These are phyloP conservation scores for Ogataea saltuana DNA, from an alignment of 805 yeast genomes.

Conservation along the genomic window DNA sequence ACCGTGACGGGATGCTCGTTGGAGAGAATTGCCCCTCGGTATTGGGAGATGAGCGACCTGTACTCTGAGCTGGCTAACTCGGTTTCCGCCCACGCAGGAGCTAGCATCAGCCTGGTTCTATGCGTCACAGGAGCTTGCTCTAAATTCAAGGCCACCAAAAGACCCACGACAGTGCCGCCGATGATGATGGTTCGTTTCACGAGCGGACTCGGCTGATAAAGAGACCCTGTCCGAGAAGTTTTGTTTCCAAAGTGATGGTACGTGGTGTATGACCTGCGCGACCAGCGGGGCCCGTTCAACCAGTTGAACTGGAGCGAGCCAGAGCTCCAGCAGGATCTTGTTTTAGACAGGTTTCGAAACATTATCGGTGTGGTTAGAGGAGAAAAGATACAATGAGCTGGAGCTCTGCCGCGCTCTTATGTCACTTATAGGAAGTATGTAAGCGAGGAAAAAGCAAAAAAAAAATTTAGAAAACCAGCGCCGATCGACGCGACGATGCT, in stretches of 20 bases:
- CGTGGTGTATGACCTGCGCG: slow-evolving; percentile 18
- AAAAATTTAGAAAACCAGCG: slow-evolving; percentile 1
- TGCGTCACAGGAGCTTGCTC: slow-evolving; percentile 83
- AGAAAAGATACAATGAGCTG: too few species aligned
- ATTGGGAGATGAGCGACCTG: slow-evolving; percentile 57
- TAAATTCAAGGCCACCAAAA: slow-evolving; percentile 52
- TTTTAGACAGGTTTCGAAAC: too few species aligned
- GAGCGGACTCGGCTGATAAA: slow-evolving; percentile 14
- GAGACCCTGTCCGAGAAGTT: slow-evolving; percentile 15
- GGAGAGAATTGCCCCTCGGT: slow-evolving; percentile 56
- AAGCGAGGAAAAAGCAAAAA: background rate
- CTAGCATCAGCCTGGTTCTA: slow-evolving; percentile 69
- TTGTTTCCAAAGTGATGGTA: slow-evolving; percentile 28
- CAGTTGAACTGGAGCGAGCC: too few species aligned
- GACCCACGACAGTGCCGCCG: slow-evolving; percentile 36
- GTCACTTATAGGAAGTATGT: too few species aligned
- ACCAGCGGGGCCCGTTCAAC: slow-evolving; percentile 8
- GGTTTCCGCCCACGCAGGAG: slow-evolving; percentile 64
- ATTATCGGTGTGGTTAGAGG: too few species aligned
- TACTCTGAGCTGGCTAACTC: slow-evolving; percentile 67
- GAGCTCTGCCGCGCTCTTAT: too few species aligned
- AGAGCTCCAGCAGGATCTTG: too few species aligned
- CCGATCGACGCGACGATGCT: slow-evolving; percentile 8
- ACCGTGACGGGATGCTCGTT: slow-evolving; percentile 56
- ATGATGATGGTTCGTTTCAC: slow-evolving; percentile 32